These are phyloP conservation scores for Arthrinium puccinioides DNA, from an alignment of 2,329 filamentous ascomycete genomes.

Conservation along the genomic window DNA sequence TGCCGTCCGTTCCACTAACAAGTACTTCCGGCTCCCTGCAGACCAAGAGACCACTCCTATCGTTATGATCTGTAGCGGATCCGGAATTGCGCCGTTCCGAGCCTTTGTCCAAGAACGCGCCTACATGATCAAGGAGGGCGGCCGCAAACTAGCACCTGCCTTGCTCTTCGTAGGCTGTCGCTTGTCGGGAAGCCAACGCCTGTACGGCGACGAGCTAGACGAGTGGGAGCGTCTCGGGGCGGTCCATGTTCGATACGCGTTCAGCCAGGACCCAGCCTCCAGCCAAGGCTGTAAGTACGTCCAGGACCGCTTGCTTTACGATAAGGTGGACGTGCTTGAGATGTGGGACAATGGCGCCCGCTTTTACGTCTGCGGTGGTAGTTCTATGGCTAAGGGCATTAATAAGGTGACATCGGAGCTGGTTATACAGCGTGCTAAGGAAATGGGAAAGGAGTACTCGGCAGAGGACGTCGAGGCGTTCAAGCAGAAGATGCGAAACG, in stretches of 20 bases:
- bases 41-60: slow-evolving; percentile 17
- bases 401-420: slow-evolving; percentile 22
- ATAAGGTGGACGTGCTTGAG: slow-evolving; percentile 7
- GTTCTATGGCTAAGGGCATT: slow-evolving; percentile 25
- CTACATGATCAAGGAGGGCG: slow-evolving; percentile 16
- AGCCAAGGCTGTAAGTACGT: slow-evolving; percentile 21
- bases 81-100: slow-evolving; percentile 38
- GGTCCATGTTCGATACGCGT: slow-evolving; percentile 45
- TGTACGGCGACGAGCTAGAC: slow-evolving; percentile 34
- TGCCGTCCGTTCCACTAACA: slow-evolving; percentile 5
- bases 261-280: slow-evolving; percentile 27
- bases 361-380: slow-evolving; percentile 49
- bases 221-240: slow-evolving; percentile 41
- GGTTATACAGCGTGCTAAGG: slow-evolving; percentile 11
- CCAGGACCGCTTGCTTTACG: slow-evolving; percentile 14
- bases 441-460: slow-evolving; percentile 2
- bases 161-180: slow-evolving; percentile 43
- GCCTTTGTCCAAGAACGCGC: slow-evolving; percentile 39
- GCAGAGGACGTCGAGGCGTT: slow-evolving; percentile 13
- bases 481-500: slow-evolving; percentile 13
- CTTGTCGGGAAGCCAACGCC: slow-evolving; percentile 30
- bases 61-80: slow-evolving; percentile 23
- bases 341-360: slow-evolving; percentile 23
- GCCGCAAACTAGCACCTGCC: slow-evolving; percentile 34
- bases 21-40: slow-evolving; percentile 15